Conservation (phyloP, 2,329 filamentous ascomycete species). For the Graphilbum sp. region DNA sequence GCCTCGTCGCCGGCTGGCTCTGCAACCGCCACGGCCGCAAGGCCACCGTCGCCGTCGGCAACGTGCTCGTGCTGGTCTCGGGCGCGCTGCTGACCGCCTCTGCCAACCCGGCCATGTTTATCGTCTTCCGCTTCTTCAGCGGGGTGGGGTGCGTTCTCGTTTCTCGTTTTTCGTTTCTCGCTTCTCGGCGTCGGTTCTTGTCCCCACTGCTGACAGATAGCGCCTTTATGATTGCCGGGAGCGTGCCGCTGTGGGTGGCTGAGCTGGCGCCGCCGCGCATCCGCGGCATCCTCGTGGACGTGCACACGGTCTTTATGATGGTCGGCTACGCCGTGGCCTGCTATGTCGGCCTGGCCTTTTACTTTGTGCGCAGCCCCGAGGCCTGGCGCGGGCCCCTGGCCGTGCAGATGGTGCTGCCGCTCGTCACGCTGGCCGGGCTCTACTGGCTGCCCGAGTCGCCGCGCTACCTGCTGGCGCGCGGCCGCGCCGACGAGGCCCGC, state of each 20-base stretch:
- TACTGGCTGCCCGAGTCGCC: constrained; percentile 16
- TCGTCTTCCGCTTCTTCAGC: too few relatives aligned
- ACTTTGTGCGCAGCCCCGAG: constrained; percentile 6
- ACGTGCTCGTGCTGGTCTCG: too few relatives aligned
- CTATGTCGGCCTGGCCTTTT: constrained; percentile 3
- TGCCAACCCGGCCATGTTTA: too few relatives aligned
- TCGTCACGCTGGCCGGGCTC: constrained; percentile 9
- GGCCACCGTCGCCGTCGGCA: too few relatives aligned
- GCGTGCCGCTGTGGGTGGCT: constrained; percentile 11
- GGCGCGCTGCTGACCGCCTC: too few relatives aligned
- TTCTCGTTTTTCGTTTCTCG: too few relatives aligned
- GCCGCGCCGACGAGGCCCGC: constrained; percentile 11
- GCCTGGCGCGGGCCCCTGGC: constrained; percentile 19
- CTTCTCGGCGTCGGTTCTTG: too few relatives aligned
- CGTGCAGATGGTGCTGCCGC: constrained; percentile 14
- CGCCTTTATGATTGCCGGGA: too few relatives aligned
- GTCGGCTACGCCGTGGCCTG: constrained; percentile 17
- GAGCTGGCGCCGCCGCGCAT: constrained; percentile 19
- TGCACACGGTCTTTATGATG: constrained; percentile 16
- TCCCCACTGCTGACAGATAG: too few relatives aligned
- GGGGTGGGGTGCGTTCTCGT: too few relatives aligned
- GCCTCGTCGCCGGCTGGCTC: too few relatives aligned
- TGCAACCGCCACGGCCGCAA: too few relatives aligned
- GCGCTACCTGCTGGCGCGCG: constrained; percentile 12
- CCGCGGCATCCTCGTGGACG: constrained; percentile 4